phyloP scores from a whole-genome alignment of 2,329 filamentous ascomycete species.

The Diaporthe ampelina region DNA sequence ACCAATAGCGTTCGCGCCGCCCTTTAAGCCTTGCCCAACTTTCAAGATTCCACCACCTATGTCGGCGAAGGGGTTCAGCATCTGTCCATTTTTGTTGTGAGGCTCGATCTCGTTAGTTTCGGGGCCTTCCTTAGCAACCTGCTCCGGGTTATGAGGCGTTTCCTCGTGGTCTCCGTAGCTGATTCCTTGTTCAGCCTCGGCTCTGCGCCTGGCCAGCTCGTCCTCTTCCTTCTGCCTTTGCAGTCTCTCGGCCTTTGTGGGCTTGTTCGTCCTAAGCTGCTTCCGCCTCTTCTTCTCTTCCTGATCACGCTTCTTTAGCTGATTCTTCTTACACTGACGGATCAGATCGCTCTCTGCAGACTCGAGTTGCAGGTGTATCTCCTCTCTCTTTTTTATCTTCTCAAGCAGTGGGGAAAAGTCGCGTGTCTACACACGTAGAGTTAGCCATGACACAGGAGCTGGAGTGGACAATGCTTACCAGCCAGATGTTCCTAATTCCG shows the following conservation, averaged over 20 bases:
- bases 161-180: constrained; percentile 67
- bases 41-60: constrained; percentile 57
- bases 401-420: constrained; percentile 86
- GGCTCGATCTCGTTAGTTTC: constrained; percentile 44
- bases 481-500: constrained; percentile 95
- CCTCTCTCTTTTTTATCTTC: constrained; percentile 83
- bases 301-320: constrained; percentile 76
- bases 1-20: constrained; percentile 57
- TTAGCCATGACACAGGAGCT: background rate
- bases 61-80: constrained; percentile 22
- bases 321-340: constrained; percentile 81
- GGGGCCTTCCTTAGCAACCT: constrained; percentile 54
- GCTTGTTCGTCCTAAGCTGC: constrained; percentile 60
- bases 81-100: constrained; percentile 47
- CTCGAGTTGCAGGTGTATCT: constrained; percentile 81
- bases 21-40: constrained; percentile 65
- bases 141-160: constrained; percentile 65
- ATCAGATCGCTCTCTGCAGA: constrained; percentile 88
- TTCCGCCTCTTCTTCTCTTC: constrained; percentile 76
- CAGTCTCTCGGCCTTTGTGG: constrained; percentile 65
- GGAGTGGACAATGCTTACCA: constrained; percentile 54
- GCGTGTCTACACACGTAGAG: constrained; percentile 67
- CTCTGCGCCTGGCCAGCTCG: constrained; percentile 63
- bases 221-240: constrained; percentile 64
- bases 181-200: constrained; percentile 62